Conservation (phyloP, 2,329 filamentous ascomycete species). For the Beauveria rudraprayagi region DNA sequence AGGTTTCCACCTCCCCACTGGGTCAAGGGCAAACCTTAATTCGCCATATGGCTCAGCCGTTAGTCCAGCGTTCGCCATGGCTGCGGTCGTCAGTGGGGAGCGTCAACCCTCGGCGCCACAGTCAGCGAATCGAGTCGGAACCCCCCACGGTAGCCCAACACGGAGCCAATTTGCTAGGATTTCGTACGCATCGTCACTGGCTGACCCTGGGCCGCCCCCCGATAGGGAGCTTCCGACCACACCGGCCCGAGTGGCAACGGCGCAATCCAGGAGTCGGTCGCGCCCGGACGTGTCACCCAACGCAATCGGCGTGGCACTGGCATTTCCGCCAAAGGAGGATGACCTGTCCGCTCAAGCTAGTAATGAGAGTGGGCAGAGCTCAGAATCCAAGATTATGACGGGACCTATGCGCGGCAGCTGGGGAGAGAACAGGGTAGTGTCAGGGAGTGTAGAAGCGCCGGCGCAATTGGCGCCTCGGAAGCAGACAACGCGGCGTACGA, state of each 20-base stretch:
- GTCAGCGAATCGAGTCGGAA: background rate
- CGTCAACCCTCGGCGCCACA: background rate
- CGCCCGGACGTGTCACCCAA: background rate
- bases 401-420: conserved; percentile 10
- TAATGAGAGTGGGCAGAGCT: background rate
- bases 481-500: conserved; percentile 7
- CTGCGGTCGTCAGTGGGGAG: background rate
- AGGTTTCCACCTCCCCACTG: background rate
- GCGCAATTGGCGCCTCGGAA: background rate
- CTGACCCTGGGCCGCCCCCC: conserved; percentile 36
- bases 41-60: background rate
- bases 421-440: conserved; percentile 21
- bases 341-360: background rate
- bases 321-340: background rate
- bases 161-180: conserved; percentile 1
- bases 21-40: background rate
- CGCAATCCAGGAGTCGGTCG: background rate
- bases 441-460: conserved; percentile 18
- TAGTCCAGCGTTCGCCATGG: background rate
- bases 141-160: background rate
- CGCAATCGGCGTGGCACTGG: conserved; percentile 7
- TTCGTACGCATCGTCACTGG: conserved; percentile 11
- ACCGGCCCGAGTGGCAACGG: conserved; percentile 14
- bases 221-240: conserved; percentile 33
- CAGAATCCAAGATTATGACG: conserved; percentile 5